A percentile compares a stretch with the other conserved stretches of the same genome.
Evolutionary conservation across 2,329 filamentous ascomycete genomes (phyloP).

Genomic region (Pseudocercospora vitis): DNA sequence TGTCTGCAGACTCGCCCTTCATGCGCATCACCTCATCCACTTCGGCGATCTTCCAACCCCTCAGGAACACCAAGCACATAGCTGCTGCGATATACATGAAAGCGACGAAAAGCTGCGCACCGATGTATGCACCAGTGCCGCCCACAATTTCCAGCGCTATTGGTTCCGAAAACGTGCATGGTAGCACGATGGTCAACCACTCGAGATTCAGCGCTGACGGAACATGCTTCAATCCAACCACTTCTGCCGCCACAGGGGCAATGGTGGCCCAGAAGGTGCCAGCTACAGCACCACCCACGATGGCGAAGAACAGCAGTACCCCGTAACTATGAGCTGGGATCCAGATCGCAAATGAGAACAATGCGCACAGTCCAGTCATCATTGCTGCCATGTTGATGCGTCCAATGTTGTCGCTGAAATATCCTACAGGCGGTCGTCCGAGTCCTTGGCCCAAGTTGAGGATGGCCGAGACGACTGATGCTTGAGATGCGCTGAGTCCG

Average conservation of each 20-base stretch:
- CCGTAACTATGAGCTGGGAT: slow-evolving; percentile 66
- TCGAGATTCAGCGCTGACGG: slow-evolving; percentile 69
- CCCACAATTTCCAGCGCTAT: slow-evolving; percentile 57
- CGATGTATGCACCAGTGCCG: slow-evolving; percentile 53
- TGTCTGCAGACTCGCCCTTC: slow-evolving; percentile 30
- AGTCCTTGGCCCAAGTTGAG: slow-evolving; percentile 68
- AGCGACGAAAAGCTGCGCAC: slow-evolving; percentile 61
- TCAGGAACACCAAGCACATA: slow-evolving; percentile 53
- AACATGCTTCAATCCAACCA: slow-evolving; percentile 68
- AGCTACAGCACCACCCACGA: slow-evolving; percentile 65
- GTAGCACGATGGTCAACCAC: slow-evolving; percentile 70
- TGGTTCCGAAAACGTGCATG: slow-evolving; percentile 63
- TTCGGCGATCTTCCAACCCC: slow-evolving; percentile 62
- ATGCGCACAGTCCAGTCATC: slow-evolving; percentile 63
- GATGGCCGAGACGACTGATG: slow-evolving; percentile 69
- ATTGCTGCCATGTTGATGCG: slow-evolving; percentile 67
- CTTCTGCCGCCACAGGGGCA: slow-evolving; percentile 69
- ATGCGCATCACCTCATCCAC: slow-evolving; percentile 45
- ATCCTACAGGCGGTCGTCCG: slow-evolving; percentile 70
- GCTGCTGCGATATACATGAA: slow-evolving; percentile 63
- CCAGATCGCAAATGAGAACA: slow-evolving; percentile 72
- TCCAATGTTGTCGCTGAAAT: slow-evolving; percentile 68
- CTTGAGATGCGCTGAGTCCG: slow-evolving; percentile 66
- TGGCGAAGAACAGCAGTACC: slow-evolving; percentile 68
- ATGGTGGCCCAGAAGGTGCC: slow-evolving; percentile 68